Evolutionary conservation across 306 rosid genomes (phyloP).

Genomic region (Urtica urens): DNA sequence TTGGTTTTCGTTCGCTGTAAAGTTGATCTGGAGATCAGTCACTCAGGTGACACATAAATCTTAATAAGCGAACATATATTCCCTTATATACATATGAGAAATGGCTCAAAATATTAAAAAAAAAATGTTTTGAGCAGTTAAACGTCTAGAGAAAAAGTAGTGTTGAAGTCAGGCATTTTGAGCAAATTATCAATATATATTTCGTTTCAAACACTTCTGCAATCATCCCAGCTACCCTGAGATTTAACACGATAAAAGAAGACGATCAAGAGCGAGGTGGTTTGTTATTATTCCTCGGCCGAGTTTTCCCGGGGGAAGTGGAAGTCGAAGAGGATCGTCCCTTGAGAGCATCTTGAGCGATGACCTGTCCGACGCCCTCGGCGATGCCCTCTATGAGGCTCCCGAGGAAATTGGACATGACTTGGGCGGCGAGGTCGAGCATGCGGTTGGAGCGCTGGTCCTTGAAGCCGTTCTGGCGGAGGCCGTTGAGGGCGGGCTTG

Average conservation of each 20-base stretch:
- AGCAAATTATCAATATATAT: no score
- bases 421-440: slow-evolving; percentile 50
- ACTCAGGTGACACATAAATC: slow-evolving; percentile 21
- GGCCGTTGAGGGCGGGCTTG: slow-evolving; percentile 56
- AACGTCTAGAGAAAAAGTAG: no score
- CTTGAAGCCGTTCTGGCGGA: slow-evolving; percentile 42
- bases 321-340: neutral
- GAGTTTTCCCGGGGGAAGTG: neutral
- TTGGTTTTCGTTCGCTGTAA: slow-evolving; percentile 28
- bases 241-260: neutral
- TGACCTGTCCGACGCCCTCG: slow-evolving; percentile 62
- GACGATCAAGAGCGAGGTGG: neutral
- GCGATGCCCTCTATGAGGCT: slow-evolving; percentile 72
- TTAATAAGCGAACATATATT: slow-evolving; percentile 18
- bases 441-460: slow-evolving; percentile 31
- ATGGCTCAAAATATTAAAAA: no score
- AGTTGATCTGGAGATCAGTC: slow-evolving; percentile 26
- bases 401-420: slow-evolving; percentile 56
- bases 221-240: neutral
- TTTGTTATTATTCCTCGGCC: neutral
- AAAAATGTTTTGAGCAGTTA: no score
- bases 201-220: neutral
- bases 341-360: slow-evolving; percentile 43
- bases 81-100: slow-evolving; percentile 11
- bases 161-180: no score